Percentiles rank a stretch among this genome's conserved stretches.
phyloP scores from a whole-genome alignment of 345 rosid genomes.

The Microthlaspi erraticum region DNA sequence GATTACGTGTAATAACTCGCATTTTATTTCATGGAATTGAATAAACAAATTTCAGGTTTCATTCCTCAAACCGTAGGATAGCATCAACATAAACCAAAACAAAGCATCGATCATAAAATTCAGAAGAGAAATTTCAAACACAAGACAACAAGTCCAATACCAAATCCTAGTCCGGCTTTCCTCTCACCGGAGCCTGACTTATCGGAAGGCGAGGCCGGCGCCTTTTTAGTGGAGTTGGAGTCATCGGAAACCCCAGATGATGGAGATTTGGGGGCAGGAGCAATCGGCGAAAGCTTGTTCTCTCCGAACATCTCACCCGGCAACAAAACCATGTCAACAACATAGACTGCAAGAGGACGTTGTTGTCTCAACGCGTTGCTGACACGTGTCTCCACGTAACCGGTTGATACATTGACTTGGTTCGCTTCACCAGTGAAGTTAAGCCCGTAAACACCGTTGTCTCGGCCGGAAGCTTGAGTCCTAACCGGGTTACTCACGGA shows the following conservation, averaged over 20 bases:
- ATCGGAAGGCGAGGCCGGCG: slow-evolving; percentile 40
- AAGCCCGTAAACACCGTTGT: slow-evolving; percentile 58
- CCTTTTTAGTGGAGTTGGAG: slow-evolving; percentile 33
- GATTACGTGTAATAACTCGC: too few species aligned
- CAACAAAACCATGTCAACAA: slow-evolving; percentile 77
- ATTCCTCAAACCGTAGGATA: background rate
- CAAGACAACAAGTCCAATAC: slow-evolving; percentile 53
- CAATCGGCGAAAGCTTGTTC: slow-evolving; percentile 48
- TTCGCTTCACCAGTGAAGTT: slow-evolving; percentile 67
- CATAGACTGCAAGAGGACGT: slow-evolving; percentile 75
- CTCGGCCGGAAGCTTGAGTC: slow-evolving; percentile 66
- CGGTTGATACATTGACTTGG: slow-evolving; percentile 83
- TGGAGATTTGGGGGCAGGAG: slow-evolving; percentile 48
- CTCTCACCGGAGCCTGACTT: slow-evolving; percentile 46
- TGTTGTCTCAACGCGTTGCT: slow-evolving; percentile 56
- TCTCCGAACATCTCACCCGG: slow-evolving; percentile 64
- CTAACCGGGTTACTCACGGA: slow-evolving; percentile 80
- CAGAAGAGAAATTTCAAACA: slow-evolving; percentile 61
- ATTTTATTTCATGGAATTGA: slow-evolving; percentile 10
- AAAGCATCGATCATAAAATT: slow-evolving; percentile 11
- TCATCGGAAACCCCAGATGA: slow-evolving; percentile 30
- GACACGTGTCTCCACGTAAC: slow-evolving; percentile 63
- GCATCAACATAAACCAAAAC: slow-evolving; percentile 15
- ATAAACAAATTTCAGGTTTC: slow-evolving; percentile 25
- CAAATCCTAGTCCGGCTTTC: slow-evolving; percentile 53